Evolutionary conservation across 2,329 filamentous ascomycete species (phyloP).

Genomic region (Sclerotinia borealis): DNA sequence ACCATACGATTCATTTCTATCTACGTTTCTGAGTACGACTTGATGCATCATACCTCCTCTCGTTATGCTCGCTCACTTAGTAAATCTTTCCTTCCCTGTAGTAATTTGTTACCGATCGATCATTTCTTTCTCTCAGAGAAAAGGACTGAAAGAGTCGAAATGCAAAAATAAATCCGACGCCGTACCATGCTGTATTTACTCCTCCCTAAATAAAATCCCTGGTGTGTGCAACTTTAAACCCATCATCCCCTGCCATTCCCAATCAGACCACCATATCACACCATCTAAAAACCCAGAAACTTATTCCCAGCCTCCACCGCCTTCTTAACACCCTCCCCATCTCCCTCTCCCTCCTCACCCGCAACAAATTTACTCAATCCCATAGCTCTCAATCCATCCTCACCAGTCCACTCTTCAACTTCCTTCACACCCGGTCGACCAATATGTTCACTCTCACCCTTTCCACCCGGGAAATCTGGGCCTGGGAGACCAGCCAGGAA

Average conservation of each 20-base stretch:
- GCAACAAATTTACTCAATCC: constrained; percentile 36
- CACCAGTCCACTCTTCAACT: constrained; percentile 39
- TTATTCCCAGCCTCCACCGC: not conserved
- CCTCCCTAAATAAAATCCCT: not conserved
- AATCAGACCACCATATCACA: not conserved
- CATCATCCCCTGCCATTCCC: not conserved
- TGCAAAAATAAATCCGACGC: not conserved
- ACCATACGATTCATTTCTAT: not conserved
- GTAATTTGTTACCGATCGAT: not conserved
- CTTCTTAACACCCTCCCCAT: not conserved
- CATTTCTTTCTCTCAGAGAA: not conserved
- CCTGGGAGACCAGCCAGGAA: constrained; percentile 62
- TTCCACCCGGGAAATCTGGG: constrained; percentile 66
- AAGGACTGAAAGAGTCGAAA: not conserved
- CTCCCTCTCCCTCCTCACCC: not conserved
- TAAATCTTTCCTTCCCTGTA: not conserved
- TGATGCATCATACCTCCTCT: too few species aligned
- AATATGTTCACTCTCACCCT: constrained; percentile 55
- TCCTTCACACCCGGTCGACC: constrained; percentile 35
- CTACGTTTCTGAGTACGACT: not conserved
- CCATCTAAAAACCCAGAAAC: not conserved
- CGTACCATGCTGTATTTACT: not conserved
- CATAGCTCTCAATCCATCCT: constrained; percentile 51
- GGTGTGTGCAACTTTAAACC: not conserved
- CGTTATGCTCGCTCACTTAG: too few species aligned